phyloP scores from a whole-genome alignment of 495 filamentous ascomycete species.

The Podospora pseudopauciseta region DNA sequence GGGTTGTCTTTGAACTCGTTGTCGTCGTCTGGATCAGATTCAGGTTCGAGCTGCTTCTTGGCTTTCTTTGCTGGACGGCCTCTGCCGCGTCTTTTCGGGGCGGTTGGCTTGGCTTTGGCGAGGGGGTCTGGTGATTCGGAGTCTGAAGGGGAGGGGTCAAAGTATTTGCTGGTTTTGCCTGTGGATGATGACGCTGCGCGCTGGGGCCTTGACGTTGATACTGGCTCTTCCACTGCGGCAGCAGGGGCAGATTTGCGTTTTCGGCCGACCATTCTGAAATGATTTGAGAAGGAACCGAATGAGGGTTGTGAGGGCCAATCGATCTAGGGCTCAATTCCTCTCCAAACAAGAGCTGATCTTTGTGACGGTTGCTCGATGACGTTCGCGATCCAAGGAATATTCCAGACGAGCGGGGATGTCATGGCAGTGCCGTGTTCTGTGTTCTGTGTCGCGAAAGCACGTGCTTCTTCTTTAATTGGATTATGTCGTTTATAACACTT shows the following conservation, averaged over 20 bases:
- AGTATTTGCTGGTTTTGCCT: constrained; percentile 39
- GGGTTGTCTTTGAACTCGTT: constrained; percentile 19
- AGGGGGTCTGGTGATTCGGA: constrained; percentile 19
- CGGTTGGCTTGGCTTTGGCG: neutral
- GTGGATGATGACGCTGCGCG: constrained; percentile 33
- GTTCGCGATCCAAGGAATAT: constrained; percentile 1
- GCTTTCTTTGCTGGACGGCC: constrained; percentile 17
- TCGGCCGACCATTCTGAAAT: constrained; percentile 16
- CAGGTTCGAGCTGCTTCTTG: constrained; percentile 15
- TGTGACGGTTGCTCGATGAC: constrained; percentile 2
- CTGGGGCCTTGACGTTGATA: constrained; percentile 25
- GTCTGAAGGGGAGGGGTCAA: constrained; percentile 21
- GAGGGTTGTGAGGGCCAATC: neutral
- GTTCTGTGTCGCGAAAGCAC: constrained; percentile 16
- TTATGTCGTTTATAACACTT: constrained; percentile 7
- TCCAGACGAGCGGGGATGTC: neutral
- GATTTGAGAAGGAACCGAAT: neutral
- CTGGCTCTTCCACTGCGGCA: neutral
- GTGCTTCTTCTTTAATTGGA: constrained; percentile 9
- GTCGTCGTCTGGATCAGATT: constrained; percentile 26
- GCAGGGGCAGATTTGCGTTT: constrained; percentile 23
- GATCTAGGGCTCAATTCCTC: neutral
- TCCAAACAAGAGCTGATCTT: neutral
- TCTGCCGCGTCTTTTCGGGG: constrained; percentile 1
- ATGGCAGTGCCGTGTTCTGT: neutral